Percentiles rank a stretch among this genome's conserved stretches.
These are phyloP conservation scores for Aquanectria penicillioides DNA, from an alignment of 2,329 filamentous ascomycete genomes.

Conservation along the genomic window DNA sequence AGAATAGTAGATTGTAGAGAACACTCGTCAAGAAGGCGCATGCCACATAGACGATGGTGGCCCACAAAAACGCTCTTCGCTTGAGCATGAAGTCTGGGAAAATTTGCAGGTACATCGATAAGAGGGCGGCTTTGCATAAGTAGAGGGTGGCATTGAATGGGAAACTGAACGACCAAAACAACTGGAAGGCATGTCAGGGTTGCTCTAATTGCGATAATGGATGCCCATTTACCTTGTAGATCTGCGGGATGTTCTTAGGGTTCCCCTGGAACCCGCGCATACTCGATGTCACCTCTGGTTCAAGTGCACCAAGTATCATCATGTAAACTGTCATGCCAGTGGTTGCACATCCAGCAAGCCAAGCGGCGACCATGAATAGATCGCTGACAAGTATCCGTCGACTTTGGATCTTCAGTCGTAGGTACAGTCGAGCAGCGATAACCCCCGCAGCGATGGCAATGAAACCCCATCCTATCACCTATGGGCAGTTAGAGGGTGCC, in stretches of 20 bases:
- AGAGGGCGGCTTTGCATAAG: neutral
- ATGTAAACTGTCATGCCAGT: neutral
- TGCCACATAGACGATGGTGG: neutral
- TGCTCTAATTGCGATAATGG: neutral
- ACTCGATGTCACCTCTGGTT: neutral
- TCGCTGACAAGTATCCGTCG: neutral
- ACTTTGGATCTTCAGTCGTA: constrained; percentile 1
- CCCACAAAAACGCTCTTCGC: constrained; percentile 3
- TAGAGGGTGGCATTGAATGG: neutral
- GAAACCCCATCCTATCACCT: constrained; percentile 5
- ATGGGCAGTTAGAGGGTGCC: too few relatives aligned
- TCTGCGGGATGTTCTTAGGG: neutral
- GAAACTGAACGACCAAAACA: constrained; percentile 2
- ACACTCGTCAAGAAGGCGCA: neutral
- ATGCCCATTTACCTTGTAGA: neutral
- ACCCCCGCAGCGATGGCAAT: neutral
- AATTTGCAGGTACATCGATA: neutral
- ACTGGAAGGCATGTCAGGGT: neutral
- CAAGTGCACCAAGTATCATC: neutral
- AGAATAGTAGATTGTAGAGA: neutral
- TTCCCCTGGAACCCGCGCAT: neutral
- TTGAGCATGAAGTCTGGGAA: constrained; percentile 4
- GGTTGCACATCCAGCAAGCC: neutral
- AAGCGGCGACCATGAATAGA: neutral
- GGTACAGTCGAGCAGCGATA: neutral